A percentile compares a stretch with the other conserved stretches of the same genome.
These are phyloP conservation scores for Paraphaeosphaeria minitans DNA, from an alignment of 2,329 filamentous ascomycete genomes.

Conservation along the genomic window DNA sequence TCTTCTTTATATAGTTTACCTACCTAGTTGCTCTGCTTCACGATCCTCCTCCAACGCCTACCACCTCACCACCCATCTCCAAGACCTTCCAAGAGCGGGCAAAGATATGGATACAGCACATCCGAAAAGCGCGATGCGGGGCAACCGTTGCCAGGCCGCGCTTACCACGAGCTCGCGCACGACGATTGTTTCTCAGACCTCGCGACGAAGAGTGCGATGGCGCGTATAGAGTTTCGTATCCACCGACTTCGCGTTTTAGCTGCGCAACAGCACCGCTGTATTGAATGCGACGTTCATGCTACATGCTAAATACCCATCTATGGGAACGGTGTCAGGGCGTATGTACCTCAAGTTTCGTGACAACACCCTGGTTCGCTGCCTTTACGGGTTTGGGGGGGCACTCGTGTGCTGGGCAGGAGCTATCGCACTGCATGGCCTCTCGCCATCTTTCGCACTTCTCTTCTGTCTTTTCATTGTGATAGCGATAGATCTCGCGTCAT, in stretches of 20 bases:
- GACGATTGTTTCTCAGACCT: background rate
- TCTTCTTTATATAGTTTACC: background rate
- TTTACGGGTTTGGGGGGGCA: background rate
- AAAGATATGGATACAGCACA: background rate
- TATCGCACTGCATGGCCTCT: background rate
- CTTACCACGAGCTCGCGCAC: background rate
- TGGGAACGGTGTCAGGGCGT: background rate
- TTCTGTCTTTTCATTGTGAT: background rate
- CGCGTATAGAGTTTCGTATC: slow-evolving; percentile 5
- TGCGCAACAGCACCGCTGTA: background rate
- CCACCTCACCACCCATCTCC: background rate
- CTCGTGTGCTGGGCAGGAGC: background rate
- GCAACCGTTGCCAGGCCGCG: background rate
- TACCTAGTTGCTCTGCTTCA: background rate
- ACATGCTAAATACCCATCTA: slow-evolving; percentile 3
- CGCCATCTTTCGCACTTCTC: background rate
- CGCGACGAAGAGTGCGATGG: background rate
- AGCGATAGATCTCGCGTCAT: background rate
- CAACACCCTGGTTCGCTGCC: background rate
- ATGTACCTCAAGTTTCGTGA: background rate
- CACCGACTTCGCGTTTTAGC: slow-evolving; percentile 4
- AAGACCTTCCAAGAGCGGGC: background rate
- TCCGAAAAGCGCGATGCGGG: background rate
- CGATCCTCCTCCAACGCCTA: background rate
- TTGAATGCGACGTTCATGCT: slow-evolving; percentile 7